Percentiles rank a stretch among this genome's conserved stretches.
Conservation (phyloP, 257 asterid genomes). For the Voacanga thouarsii region DNA sequence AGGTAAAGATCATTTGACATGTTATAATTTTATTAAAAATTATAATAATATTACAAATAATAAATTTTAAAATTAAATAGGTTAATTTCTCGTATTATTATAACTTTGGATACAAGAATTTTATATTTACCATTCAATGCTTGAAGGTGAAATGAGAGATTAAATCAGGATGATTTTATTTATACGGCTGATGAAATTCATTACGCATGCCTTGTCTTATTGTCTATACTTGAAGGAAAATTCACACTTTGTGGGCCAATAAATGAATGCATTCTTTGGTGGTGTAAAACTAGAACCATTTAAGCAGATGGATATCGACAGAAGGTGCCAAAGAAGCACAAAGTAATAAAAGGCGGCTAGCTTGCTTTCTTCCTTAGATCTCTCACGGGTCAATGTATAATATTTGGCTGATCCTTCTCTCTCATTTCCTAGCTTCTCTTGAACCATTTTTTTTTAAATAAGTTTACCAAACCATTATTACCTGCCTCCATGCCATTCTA, state of each 20-base stretch:
- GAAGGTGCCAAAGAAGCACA: constrained; percentile 13
- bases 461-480: background rate
- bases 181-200: constrained; percentile 10
- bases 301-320: background rate
- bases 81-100: too few species aligned
- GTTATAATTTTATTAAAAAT: too few species aligned
- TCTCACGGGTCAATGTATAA: constrained; percentile 18
- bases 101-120: too few species aligned
- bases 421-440: background rate
- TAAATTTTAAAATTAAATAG: too few species aligned
- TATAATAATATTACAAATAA: too few species aligned
- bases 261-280: background rate
- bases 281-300: background rate
- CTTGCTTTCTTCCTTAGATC: constrained; percentile 1
- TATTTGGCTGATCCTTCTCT: constrained; percentile 15
- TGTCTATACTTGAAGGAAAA: constrained; percentile 21
- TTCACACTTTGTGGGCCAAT: constrained; percentile 23
- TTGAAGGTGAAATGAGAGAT: too few species aligned
- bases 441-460: background rate
- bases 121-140: too few species aligned
- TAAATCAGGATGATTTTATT: too few species aligned
- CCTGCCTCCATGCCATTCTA: background rate
- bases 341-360: constrained; percentile 54
- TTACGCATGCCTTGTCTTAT: constrained; percentile 13
- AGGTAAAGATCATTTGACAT: too few species aligned